phyloP scores from a whole-genome alignment of 2,329 filamentous ascomycete genomes.

The Scytalidium lignicola region DNA sequence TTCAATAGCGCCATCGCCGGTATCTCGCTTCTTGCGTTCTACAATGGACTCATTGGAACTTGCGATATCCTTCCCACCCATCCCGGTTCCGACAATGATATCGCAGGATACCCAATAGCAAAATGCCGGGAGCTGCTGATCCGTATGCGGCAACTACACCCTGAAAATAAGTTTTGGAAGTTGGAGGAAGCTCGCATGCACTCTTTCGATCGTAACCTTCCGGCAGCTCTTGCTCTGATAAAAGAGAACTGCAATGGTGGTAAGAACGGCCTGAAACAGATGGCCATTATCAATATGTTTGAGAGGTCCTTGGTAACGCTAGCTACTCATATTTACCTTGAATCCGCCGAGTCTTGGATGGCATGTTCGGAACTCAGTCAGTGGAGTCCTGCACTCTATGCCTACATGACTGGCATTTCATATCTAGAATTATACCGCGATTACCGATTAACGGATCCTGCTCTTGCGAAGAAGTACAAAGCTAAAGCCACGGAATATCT shows the following conservation, averaged over 20 bases:
- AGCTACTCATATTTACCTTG: constrained; percentile 71
- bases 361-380: constrained; percentile 75
- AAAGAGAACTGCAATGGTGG: constrained; percentile 37
- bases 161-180: constrained; percentile 78
- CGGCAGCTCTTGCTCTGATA: constrained; percentile 63
- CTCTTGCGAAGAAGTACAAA: constrained; percentile 52
- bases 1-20: constrained; percentile 90
- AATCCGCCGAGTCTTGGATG: constrained; percentile 70
- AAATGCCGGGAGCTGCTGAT: constrained; percentile 63
- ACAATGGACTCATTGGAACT: constrained; percentile 80
- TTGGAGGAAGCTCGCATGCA: constrained; percentile 81
- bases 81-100: constrained; percentile 47
- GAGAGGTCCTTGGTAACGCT: constrained; percentile 75
- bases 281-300: constrained; percentile 79
- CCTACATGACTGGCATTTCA: constrained; percentile 76
- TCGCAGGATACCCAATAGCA: constrained; percentile 67
- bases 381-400: constrained; percentile 87
- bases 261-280: constrained; percentile 76
- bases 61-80: constrained; percentile 78
- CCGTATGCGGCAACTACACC: constrained; percentile 73
- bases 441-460: constrained; percentile 36
- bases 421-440: constrained; percentile 79
- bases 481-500: constrained; percentile 64
- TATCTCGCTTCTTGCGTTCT: constrained; percentile 76
- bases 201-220: constrained; percentile 60